phyloP scores from a whole-genome alignment of 202 grass and related monocot genomes.

The Panicum virgatum region DNA sequence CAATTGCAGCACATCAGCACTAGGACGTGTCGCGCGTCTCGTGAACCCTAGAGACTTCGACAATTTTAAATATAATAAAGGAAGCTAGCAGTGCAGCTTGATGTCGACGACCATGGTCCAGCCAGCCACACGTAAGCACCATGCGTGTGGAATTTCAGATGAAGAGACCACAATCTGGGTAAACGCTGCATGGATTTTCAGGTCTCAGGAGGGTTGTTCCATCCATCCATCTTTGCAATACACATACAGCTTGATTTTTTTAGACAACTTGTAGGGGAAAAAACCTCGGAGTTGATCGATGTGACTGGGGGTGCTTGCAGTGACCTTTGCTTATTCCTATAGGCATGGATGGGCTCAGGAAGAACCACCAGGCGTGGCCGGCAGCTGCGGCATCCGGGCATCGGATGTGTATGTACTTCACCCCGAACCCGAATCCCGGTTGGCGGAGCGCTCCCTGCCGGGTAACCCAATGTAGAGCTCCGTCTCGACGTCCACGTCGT shows the following conservation, averaged over 20 bases:
- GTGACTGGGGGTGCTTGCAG: background rate
- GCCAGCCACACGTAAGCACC: too few relatives aligned
- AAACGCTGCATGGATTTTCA: background rate
- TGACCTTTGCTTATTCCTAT: conserved; percentile 42
- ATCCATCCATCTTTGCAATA: background rate
- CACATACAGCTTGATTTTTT: background rate
- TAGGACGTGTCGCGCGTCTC: background rate
- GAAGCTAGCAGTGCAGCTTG: background rate
- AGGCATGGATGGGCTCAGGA: background rate
- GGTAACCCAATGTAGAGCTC: conserved; percentile 74
- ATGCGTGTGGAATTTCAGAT: background rate
- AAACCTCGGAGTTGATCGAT: background rate
- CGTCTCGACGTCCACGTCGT: conserved; percentile 54
- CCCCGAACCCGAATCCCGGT: conserved; percentile 25
- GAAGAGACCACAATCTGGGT: background rate
- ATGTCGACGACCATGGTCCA: background rate
- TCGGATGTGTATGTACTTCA: background rate
- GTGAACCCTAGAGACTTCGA: background rate
- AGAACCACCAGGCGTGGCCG: background rate
- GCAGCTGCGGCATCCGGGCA: background rate
- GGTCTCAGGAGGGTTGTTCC: background rate
- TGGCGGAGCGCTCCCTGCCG: conserved; percentile 42
- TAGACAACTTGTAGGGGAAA: background rate
- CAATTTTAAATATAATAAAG: background rate
- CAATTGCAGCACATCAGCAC: background rate